phyloP scores from a whole-genome alignment of 192 early-diverging fungal species.

The Lobulomyces angularis region DNA sequence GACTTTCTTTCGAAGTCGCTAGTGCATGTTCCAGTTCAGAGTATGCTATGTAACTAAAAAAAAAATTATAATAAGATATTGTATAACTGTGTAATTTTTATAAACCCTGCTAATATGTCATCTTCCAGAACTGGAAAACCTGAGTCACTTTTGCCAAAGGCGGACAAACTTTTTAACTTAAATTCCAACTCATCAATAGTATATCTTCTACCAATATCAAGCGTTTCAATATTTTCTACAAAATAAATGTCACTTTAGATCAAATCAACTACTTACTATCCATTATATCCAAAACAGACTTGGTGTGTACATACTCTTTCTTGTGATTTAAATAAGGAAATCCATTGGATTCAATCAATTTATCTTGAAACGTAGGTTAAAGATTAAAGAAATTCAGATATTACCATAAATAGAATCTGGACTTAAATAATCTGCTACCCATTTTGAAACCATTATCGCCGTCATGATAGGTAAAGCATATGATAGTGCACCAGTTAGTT shows the following conservation, averaged over 20 bases:
- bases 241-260: neutral
- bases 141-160: too few relatives aligned
- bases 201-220: slow-evolving; percentile 51
- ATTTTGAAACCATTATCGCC: slow-evolving; percentile 46
- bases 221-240: neutral
- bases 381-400: too few relatives aligned
- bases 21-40: slow-evolving; percentile 65
- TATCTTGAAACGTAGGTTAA: too few relatives aligned
- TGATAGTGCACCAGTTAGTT: slow-evolving; percentile 86
- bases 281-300: slow-evolving; percentile 48
- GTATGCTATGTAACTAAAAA: slow-evolving; percentile 74
- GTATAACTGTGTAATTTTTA: too few relatives aligned
- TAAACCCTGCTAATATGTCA: slow-evolving; percentile 47
- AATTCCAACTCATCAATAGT: slow-evolving; percentile 40
- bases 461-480: slow-evolving; percentile 61
- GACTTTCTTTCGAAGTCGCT: too few relatives aligned
- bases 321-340: slow-evolving; percentile 69
- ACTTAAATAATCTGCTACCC: slow-evolving; percentile 60
- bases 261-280: slow-evolving; percentile 13
- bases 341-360: slow-evolving; percentile 54
- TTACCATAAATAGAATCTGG: slow-evolving; percentile 63
- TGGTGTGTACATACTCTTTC: slow-evolving; percentile 53
- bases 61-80: too few relatives aligned
- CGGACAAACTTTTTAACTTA: slow-evolving; percentile 44
- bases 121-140: slow-evolving; percentile 59